A percentile compares a stretch with the other conserved stretches of the same genome.
Evolutionary conservation across 179 eudicot species (phyloP).

Genomic region (Beta macrorhiza): DNA sequence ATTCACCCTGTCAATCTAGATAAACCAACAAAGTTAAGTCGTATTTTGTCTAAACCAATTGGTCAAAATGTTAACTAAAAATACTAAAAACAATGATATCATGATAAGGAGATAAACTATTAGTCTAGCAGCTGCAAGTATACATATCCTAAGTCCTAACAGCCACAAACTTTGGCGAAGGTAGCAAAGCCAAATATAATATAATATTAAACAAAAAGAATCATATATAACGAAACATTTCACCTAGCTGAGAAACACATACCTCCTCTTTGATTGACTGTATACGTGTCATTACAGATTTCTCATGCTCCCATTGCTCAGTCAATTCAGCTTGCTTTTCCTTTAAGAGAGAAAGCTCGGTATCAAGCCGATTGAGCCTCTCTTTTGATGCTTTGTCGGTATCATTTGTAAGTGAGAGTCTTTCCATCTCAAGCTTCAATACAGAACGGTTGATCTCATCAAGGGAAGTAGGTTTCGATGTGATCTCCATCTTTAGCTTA

Average conservation of each 20-base stretch:
- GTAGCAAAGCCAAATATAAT: background rate
- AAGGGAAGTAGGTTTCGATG: constrained; percentile 95
- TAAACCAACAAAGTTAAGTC: constrained; percentile 1
- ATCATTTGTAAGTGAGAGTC: constrained; percentile 82
- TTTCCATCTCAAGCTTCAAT: constrained; percentile 91
- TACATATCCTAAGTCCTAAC: background rate
- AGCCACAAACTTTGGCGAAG: background rate
- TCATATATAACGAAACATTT: background rate
- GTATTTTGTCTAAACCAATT: background rate
- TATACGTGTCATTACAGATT: constrained; percentile 76
- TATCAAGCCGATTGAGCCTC: constrained; percentile 79
- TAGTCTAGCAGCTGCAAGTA: background rate
- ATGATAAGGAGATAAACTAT: background rate
- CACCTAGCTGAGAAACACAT: constrained; percentile 10
- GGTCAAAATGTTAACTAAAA: background rate
- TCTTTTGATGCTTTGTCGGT: constrained; percentile 93
- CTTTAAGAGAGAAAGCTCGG: constrained; percentile 72
- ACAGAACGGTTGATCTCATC: constrained; percentile 95
- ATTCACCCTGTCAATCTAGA: constrained; percentile 90
- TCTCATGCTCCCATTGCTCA: constrained; percentile 97
- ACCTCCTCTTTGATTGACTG: constrained; percentile 98
- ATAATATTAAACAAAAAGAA: background rate
- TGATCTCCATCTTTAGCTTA: constrained; percentile 94
- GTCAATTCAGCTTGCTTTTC: constrained; percentile 70
- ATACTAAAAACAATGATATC: background rate